Conservation (phyloP, 1,284 basidiomycete species). For the Austroboletus rostrupii region DNA sequence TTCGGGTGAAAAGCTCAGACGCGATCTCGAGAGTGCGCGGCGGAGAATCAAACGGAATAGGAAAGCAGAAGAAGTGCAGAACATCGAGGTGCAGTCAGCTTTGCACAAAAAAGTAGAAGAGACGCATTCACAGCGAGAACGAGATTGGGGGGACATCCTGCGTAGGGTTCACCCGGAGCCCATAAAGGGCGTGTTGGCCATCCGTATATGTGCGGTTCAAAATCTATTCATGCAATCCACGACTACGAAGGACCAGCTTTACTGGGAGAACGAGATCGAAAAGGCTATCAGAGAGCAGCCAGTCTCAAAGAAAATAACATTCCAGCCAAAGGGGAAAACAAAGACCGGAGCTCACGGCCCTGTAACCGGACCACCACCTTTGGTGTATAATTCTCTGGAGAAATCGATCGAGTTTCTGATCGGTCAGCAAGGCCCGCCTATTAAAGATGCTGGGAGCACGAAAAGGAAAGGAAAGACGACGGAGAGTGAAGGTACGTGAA, state of each 20-base stretch:
- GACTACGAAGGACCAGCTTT: slow-evolving; percentile 43
- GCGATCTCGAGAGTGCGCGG: slow-evolving; percentile 43
- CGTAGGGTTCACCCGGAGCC: slow-evolving; percentile 48
- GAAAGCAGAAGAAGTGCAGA: slow-evolving; percentile 33
- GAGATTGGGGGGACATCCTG: slow-evolving; percentile 61
- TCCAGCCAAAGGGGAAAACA: slow-evolving; percentile 25
- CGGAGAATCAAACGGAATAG: slow-evolving; percentile 28
- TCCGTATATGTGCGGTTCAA: slow-evolving; percentile 52
- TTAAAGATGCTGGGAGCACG: slow-evolving; percentile 18
- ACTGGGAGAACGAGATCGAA: slow-evolving; percentile 61
- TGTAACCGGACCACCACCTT: slow-evolving; percentile 31
- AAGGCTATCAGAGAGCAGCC: slow-evolving; percentile 51
- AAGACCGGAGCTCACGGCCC: slow-evolving; percentile 3
- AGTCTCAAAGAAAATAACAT: slow-evolving; percentile 41
- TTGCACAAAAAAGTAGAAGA: slow-evolving; percentile 57
- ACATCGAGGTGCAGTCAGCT: slow-evolving; percentile 44
- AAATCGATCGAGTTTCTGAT: slow-evolving; percentile 55
- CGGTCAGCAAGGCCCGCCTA: slow-evolving; percentile 50
- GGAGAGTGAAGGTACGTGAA: slow-evolving; percentile 26
- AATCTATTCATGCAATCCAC: slow-evolving; percentile 54
- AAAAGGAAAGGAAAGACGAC: slow-evolving; percentile 39
- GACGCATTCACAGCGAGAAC: slow-evolving; percentile 51
- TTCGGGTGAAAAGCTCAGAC: slow-evolving; percentile 36
- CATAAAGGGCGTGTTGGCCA: slow-evolving; percentile 42
- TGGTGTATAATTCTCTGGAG: slow-evolving; percentile 43